Conservation (phyloP, 352 stramenopile species). For the Albugo candida region DNA sequence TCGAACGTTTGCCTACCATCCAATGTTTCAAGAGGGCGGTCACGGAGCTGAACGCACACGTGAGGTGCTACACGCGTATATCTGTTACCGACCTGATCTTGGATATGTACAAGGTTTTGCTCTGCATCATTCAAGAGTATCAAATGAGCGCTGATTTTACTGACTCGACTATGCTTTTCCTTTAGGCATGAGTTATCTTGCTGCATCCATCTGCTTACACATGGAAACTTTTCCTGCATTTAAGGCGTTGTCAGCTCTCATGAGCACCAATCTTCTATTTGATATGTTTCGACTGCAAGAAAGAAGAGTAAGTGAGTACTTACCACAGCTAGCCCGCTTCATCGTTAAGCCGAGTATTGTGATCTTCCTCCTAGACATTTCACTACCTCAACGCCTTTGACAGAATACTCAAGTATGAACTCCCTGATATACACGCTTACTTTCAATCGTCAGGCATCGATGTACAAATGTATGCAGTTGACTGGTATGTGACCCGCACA, state of each 20-base stretch:
- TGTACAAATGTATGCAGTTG: slow-evolving; percentile 71
- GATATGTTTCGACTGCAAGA: slow-evolving; percentile 75
- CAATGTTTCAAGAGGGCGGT: slow-evolving; percentile 49
- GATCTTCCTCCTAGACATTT: slow-evolving; percentile 33
- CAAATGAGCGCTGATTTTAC: neutral
- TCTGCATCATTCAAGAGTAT: neutral
- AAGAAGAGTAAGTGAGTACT: slow-evolving; percentile 26
- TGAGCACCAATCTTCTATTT: slow-evolving; percentile 73
- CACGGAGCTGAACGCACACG: slow-evolving; percentile 52
- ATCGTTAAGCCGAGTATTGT: neutral
- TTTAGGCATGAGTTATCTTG: slow-evolving; percentile 67
- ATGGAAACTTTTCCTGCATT: slow-evolving; percentile 79
- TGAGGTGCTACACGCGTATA: slow-evolving; percentile 70
- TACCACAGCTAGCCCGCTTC: neutral
- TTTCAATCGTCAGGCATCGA: slow-evolving; percentile 62
- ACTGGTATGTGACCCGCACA: slow-evolving; percentile 27
- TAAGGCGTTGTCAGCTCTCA: slow-evolving; percentile 58
- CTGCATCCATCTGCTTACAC: slow-evolving; percentile 63
- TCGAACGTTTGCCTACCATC: slow-evolving; percentile 64
- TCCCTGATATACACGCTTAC: slow-evolving; percentile 33
- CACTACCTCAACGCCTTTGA: slow-evolving; percentile 69
- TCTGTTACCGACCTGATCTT: slow-evolving; percentile 68
- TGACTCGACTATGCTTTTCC: neutral
- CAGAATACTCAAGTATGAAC: slow-evolving; percentile 57
- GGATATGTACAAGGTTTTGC: slow-evolving; percentile 50